phyloP scores from a whole-genome alignment of 805 yeast species.

The Hanseniaspora osmophila region DNA sequence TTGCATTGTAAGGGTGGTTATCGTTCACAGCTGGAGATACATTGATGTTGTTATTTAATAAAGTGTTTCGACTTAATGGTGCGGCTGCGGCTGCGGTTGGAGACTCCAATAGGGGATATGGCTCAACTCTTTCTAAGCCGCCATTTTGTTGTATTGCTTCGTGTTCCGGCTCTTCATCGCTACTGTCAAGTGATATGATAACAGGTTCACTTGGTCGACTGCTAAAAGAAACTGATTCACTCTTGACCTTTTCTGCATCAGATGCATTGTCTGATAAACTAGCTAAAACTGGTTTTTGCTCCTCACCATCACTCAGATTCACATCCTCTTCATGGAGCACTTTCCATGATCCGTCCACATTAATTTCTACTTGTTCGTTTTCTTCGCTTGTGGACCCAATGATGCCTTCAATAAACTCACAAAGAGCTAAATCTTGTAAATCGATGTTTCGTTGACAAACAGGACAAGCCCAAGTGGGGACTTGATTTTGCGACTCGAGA shows the following conservation, averaged over 20 bases:
- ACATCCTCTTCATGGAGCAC: constrained; percentile 14
- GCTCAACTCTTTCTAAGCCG: neutral
- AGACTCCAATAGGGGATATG: neutral
- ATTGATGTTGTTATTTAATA: too few relatives aligned
- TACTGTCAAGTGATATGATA: constrained; percentile 38
- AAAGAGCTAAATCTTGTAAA: constrained; percentile 49
- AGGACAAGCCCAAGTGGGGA: constrained; percentile 83
- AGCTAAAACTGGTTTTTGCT: constrained; percentile 2
- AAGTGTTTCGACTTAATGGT: too few relatives aligned
- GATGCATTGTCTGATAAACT: constrained; percentile 4
- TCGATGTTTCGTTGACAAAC: constrained; percentile 46
- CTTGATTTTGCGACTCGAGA: constrained; percentile 59
- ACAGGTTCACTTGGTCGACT: constrained; percentile 21
- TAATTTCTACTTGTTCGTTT: constrained; percentile 52
- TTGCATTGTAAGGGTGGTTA: neutral
- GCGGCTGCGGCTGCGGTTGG: too few relatives aligned
- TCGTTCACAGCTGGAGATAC: too few relatives aligned
- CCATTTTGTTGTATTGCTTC: neutral
- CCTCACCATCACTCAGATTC: constrained; percentile 8
- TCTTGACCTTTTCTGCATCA: too few relatives aligned
- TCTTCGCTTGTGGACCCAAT: constrained; percentile 36
- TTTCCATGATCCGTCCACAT: constrained; percentile 65
- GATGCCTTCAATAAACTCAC: constrained; percentile 59
- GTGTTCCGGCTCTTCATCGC: constrained; percentile 28
- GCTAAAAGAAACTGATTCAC: neutral